Conservation (phyloP, 768 basidiomycete genomes). For the Mycena amicta region DNA sequence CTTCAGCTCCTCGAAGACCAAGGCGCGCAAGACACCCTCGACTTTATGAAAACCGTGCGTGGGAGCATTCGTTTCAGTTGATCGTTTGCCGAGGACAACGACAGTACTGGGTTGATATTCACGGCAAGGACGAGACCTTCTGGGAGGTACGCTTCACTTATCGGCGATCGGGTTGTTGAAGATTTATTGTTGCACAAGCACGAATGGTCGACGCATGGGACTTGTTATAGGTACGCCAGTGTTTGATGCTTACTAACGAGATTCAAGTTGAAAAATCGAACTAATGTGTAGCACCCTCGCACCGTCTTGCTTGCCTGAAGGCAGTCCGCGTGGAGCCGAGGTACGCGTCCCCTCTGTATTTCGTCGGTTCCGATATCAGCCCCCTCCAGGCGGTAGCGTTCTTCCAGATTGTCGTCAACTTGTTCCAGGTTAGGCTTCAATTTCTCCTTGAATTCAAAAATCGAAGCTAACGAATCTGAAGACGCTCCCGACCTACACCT, state of each 20-base stretch:
- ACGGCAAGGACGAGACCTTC: conserved; percentile 44
- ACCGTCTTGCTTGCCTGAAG: background rate
- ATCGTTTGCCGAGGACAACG: too few species aligned
- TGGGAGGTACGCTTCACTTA: conserved; percentile 50
- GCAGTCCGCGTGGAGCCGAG: background rate
- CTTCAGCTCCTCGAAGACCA: conserved; percentile 48
- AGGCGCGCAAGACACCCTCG: conserved; percentile 42
- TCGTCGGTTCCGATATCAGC: conserved; percentile 27
- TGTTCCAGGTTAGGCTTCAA: conserved; percentile 40
- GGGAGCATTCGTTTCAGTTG: too few species aligned
- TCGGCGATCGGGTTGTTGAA: conserved; percentile 27
- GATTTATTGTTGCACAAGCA: too few species aligned
- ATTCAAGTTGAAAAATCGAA: too few species aligned
- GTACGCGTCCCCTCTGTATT: background rate
- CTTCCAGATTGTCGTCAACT: conserved; percentile 36
- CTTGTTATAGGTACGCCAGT: conserved; percentile 2
- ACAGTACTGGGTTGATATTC: conserved; percentile 49
- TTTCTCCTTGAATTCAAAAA: conserved; percentile 16
- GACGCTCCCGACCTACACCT: conserved; percentile 58
- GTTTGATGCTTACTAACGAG: background rate
- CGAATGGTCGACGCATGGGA: conserved; percentile 55
- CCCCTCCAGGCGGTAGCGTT: conserved; percentile 51
- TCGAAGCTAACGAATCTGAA: conserved; percentile 32
- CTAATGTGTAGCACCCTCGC: background rate
- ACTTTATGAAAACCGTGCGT: conserved; percentile 38